phyloP scores from a whole-genome alignment of 2,329 filamentous ascomycete species.

The Penicillium aurantiogriseum region DNA sequence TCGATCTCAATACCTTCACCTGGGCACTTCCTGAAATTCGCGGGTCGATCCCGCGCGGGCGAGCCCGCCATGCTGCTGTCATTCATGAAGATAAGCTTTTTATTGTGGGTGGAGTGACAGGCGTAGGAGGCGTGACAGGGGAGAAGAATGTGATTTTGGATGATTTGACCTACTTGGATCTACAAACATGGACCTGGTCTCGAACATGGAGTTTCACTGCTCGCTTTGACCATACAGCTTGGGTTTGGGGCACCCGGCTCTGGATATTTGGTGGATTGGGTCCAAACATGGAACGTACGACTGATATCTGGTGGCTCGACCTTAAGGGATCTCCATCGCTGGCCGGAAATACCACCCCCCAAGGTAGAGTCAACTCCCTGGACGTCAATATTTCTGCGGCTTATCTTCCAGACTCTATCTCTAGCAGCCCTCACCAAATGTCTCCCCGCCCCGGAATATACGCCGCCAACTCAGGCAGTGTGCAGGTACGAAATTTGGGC shows the following conservation, averaged over 20 bases:
- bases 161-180: conserved; percentile 92
- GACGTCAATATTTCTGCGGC: conserved; percentile 33
- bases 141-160: conserved; percentile 90
- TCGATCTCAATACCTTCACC: conserved; percentile 88
- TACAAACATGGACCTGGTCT: conserved; percentile 98
- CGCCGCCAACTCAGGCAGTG: conserved; percentile 67
- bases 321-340: conserved; percentile 87
- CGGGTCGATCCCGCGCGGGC: conserved; percentile 81
- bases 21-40: conserved; percentile 91
- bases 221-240: conserved; percentile 91
- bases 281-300: conserved; percentile 94
- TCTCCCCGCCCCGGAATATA: conserved; percentile 54
- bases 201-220: conserved; percentile 92
- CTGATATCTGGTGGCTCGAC: conserved; percentile 96
- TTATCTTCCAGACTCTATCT: conserved; percentile 39
- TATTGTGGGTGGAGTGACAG: conserved; percentile 91
- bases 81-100: conserved; percentile 96
- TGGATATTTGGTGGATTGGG: conserved; percentile 97
- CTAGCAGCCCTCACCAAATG: conserved; percentile 35
- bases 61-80: conserved; percentile 89
- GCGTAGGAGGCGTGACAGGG: conserved; percentile 90
- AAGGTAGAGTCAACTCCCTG: conserved; percentile 50
- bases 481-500: conserved; percentile 55
- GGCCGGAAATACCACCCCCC: conserved; percentile 62
- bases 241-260: conserved; percentile 86